Base-by-base conservation (phyloP, 2,329 filamentous ascomycete genomes). In the Graphilbum ipis-grandicollis region DNA sequence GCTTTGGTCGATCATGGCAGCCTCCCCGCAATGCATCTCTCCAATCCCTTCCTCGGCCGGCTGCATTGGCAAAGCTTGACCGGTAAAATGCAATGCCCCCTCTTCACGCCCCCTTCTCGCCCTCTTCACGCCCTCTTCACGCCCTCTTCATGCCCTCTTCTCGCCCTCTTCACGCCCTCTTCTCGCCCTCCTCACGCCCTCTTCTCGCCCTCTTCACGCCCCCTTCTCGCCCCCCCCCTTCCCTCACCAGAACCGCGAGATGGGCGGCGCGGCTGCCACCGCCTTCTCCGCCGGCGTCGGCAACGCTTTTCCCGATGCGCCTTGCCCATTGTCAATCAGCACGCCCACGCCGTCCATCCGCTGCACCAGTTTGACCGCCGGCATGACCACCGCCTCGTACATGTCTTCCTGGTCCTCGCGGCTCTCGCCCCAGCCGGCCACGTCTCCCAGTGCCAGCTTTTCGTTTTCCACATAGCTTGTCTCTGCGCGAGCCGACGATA, bases 331-430 rank as follows among this genome's bases (percentile, higher is more conserved):
- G 37, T 47, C 43, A 2, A 44, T 38, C 7, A 44, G 23, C 21
- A 48, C 44, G 8, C 53, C 53, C 3, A 54, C 46, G 2, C 47
- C 45, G 32, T 54, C 50, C 47, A 56, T 55, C 35, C 43, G 33
- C 35, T 42, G 43, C 17, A 54, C 40, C 38, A 52, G 48, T 7
- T 43, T 36, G 23, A 52, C 33, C 3, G 51, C 51, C 7, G 47
- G 48, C n/a, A 28, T 38, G 29, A 48, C 49, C 2, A 50, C 38
- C 1, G 44, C 39, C 18, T 43, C 34, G 2, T 48, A 42, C 32
- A 50, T 39, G 1, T 41, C 46, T 10, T 44, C 37, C 25, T 39
- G 23, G n/a, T 31, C 31, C 2, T 48, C 36, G 7, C 36, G 33
- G 3, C 44, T 28, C 0, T 26, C 19, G 8, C 42, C 45, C 52